Percentiles rank a stretch among this genome's conserved stretches.
phyloP scores from a whole-genome alignment of 164 flowering plant genomes.

The Malania oleifera region DNA sequence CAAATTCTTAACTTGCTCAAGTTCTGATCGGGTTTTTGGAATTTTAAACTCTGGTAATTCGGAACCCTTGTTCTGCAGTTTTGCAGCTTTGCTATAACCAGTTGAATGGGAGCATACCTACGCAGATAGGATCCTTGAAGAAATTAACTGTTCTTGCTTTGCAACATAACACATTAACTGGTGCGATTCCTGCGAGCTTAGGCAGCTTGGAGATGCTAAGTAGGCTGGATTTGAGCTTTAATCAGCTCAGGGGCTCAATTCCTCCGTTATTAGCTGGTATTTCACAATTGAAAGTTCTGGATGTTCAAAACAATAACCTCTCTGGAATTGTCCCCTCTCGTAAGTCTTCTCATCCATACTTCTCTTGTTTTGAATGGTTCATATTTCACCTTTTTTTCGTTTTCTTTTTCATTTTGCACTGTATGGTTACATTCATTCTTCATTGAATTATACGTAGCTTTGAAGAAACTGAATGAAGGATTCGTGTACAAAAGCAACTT shows the following conservation, averaged over 20 bases:
- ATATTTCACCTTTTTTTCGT: background rate
- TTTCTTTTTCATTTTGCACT: background rate
- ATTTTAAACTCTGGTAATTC: background rate
- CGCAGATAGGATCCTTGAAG: constrained; percentile 40
- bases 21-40: too few relatives aligned
- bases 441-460: constrained; percentile 25
- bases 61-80: constrained; percentile 30
- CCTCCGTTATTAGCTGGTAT: constrained; percentile 32
- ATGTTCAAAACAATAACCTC: constrained; percentile 53
- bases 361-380: background rate
- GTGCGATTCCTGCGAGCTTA: constrained; percentile 43
- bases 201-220: constrained; percentile 35
- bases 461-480: constrained; percentile 35
- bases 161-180: constrained; percentile 44
- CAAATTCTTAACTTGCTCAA: too few relatives aligned
- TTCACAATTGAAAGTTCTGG: constrained; percentile 33
- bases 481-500: constrained; percentile 35
- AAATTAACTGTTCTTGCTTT: constrained; percentile 38
- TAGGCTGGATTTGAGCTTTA: constrained; percentile 47
- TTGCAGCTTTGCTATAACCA: constrained; percentile 49
- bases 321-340: constrained; percentile 57
- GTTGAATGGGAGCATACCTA: constrained; percentile 50
- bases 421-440: background rate
- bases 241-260: constrained; percentile 42
- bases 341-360: constrained; percentile 13